phyloP scores from a whole-genome alignment of 2,329 filamentous ascomycete species.

The Cadophora sp. region DNA sequence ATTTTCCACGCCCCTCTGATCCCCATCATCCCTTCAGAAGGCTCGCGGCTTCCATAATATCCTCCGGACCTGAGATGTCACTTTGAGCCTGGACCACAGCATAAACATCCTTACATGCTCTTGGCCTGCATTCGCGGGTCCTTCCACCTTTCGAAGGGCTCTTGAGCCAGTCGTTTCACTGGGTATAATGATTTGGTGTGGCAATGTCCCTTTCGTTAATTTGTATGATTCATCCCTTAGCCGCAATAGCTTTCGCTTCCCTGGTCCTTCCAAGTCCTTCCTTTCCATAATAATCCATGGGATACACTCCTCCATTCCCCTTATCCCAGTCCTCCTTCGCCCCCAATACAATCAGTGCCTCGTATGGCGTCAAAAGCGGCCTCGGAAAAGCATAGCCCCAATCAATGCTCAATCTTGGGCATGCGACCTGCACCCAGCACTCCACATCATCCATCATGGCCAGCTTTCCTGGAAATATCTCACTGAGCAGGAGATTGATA shows the following conservation, averaged over 20 bases:
- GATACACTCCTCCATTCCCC: constrained; percentile 72
- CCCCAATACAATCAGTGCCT: constrained; percentile 89
- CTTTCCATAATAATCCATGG: constrained; percentile 98
- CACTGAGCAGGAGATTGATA: constrained; percentile 85
- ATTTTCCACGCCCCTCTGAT: background rate
- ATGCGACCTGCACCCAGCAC: constrained; percentile 98
- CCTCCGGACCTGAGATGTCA: background rate
- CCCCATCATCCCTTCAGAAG: background rate
- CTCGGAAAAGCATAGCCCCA: constrained; percentile 97
- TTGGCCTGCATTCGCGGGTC: too few species aligned
- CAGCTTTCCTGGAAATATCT: constrained; percentile 96
- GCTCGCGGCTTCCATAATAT: background rate
- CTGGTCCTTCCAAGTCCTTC: constrained; percentile 87
- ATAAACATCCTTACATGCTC: too few species aligned
- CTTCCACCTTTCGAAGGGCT: background rate
- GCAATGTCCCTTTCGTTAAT: background rate
- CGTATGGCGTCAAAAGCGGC: constrained; percentile 90
- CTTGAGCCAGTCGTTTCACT: too few species aligned
- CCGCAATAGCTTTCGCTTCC: constrained; percentile 23
- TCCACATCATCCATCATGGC: constrained; percentile 94
- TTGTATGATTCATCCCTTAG: constrained; percentile 29
- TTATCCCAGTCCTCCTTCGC: constrained; percentile 77
- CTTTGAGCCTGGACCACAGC: too few species aligned
- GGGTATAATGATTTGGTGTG: too few species aligned
- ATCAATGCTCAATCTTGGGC: constrained; percentile 95